Evolutionary conservation across 1,284 basidiomycete genomes (phyloP), one percentile per base, ranked within the genome.

Genomic region (Vanrija sp.): DNA sequence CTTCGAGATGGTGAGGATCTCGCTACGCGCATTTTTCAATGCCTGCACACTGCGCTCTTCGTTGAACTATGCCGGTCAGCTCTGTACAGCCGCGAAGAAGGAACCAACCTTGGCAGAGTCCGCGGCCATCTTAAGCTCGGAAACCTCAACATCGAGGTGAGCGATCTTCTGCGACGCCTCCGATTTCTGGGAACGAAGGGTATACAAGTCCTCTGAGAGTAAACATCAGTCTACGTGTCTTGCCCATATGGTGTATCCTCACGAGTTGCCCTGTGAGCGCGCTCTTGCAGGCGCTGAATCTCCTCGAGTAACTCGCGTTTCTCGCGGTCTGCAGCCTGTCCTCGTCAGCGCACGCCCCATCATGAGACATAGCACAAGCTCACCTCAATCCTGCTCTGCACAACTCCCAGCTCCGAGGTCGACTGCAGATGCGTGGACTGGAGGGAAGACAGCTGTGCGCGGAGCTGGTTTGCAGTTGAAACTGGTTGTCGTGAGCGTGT

Each of bases 81-180:
- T n/a, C 19, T 16, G 2, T 34, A 14, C 34, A 14, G 34, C 12
- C 14, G 34, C 34, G 19, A 38, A 16, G 29, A 6, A 8, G 7
- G 6, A 6, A 16, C 9, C 38, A 21, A 72, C 73, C 60, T 74
- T 73, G 26, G 73, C 67, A 10, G 71, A 69, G 42, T 72, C 67
- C 1, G 70, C 66, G 9, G 65, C 80, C 85, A 93, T 90, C 72
- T 89, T 83, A 68, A 92, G 89, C 70, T 92, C 91, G 6, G 89
- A 87, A 47, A 91, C 86, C 67, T 87, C 81, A 28, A 89, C 82
- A 70, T 91, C 86, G 63, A 88, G 85, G 67, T 88, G 91, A n/a
- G 91, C 91, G 12, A 87, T 83, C 77, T 88, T 90, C 78, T 72
- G 66, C 3, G 71, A 71, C 16, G 65, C 61, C 43, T 74, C 73